phyloP scores from a whole-genome alignment of 2,329 filamentous ascomycete species.

The Colletotrichum tabaci region DNA sequence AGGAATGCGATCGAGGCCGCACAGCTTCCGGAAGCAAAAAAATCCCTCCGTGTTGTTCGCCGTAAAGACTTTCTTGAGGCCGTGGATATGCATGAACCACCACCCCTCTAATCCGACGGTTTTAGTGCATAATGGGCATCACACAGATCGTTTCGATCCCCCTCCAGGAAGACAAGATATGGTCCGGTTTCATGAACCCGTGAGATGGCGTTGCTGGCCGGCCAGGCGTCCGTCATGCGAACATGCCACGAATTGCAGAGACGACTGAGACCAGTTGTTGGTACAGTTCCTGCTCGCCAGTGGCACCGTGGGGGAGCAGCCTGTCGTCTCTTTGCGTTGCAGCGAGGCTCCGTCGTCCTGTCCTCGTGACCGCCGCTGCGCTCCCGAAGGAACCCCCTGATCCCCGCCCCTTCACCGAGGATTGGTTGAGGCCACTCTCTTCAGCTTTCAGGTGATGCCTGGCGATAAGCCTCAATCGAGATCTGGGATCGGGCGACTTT shows the following conservation, averaged over 20 bases:
- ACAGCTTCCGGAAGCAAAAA: not conserved
- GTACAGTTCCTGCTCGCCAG: not conserved
- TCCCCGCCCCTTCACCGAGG: conserved; percentile 29
- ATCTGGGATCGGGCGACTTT: not conserved
- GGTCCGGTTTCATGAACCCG: not conserved
- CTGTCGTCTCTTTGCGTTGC: conserved; percentile 20
- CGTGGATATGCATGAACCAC: conserved; percentile 15
- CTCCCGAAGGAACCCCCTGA: conserved; percentile 19
- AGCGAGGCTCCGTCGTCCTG: conserved; percentile 15
- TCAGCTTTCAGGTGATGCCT: conserved; percentile 19
- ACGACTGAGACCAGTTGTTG: not conserved
- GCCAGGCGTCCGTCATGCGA: conserved; percentile 29
- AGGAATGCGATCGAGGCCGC: conserved; percentile 8
- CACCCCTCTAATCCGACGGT: not conserved
- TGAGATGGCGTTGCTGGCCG: conserved; percentile 12
- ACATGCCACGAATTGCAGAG: conserved; percentile 29
- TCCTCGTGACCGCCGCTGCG: conserved; percentile 31
- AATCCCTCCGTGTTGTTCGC: not conserved
- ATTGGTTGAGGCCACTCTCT: conserved; percentile 18
- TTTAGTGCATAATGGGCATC: conserved; percentile 22
- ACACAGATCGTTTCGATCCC: not conserved
- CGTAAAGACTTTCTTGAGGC: not conserved
- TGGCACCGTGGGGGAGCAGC: not conserved
- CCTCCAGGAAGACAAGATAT: not conserved
- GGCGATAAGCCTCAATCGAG: conserved; percentile 36